phyloP scores from a whole-genome alignment of 805 yeast genomes.

The Lipomyces japonicus region DNA sequence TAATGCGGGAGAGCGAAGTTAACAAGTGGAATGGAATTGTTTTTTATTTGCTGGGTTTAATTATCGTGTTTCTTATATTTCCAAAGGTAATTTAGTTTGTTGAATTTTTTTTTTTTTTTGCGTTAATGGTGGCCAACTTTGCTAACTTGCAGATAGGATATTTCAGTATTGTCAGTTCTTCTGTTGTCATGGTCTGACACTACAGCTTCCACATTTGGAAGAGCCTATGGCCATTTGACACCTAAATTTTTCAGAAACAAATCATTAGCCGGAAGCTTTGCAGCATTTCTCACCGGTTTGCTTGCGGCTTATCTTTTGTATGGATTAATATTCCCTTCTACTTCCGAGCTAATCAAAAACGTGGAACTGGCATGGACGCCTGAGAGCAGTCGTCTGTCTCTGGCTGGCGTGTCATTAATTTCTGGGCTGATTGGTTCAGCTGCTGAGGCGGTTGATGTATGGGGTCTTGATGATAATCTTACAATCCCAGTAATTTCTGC shows the following conservation, averaged over 20 bases:
- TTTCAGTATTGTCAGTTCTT: conserved; percentile 68
- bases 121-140: neutral
- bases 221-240: conserved; percentile 78
- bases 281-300: conserved; percentile 75
- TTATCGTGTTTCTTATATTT: conserved; percentile 62
- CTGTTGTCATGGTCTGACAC: conserved; percentile 96
- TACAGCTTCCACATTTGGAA: conserved; percentile 91
- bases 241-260: conserved; percentile 72
- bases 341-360: conserved; percentile 9
- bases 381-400: conserved; percentile 53
- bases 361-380: conserved; percentile 61
- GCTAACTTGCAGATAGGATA: conserved; percentile 55
- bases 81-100: conserved; percentile 38
- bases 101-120: neutral
- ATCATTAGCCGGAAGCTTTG: conserved; percentile 84
- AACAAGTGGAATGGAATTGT: conserved; percentile 74
- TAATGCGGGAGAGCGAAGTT: conserved; percentile 82
- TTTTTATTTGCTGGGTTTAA: conserved; percentile 79
- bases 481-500: conserved; percentile 90
- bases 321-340: conserved; percentile 62
- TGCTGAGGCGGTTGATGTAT: conserved; percentile 78
- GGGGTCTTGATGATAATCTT: conserved; percentile 82
- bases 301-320: conserved; percentile 64
- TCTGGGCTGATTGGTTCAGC: conserved; percentile 81
- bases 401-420: conserved; percentile 52